phyloP scores from a whole-genome alignment of 1,284 basidiomycete species.

The Ustilago cynodontis region DNA sequence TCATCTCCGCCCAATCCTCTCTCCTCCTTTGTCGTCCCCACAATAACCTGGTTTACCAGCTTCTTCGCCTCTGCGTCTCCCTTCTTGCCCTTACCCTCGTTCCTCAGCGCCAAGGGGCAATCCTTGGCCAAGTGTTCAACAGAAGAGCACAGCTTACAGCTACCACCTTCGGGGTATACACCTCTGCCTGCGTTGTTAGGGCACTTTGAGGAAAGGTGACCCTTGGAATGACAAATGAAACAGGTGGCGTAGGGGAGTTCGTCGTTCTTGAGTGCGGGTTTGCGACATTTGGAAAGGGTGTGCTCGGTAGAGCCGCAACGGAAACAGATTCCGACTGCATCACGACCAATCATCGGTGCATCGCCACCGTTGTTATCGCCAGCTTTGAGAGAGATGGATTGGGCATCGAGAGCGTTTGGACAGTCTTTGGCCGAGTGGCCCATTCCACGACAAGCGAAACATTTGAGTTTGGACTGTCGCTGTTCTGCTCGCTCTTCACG shows the following conservation, averaged over 20 bases:
- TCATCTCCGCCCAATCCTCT: slow-evolving; percentile 82
- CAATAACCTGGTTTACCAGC: slow-evolving; percentile 32
- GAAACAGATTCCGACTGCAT: slow-evolving; percentile 62
- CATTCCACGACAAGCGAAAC: slow-evolving; percentile 86
- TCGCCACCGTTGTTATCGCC: slow-evolving; percentile 12
- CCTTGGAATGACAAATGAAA: slow-evolving; percentile 82
- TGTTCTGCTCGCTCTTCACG: slow-evolving; percentile 78
- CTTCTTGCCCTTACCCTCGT: slow-evolving; percentile 28
- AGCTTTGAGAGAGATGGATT: slow-evolving; percentile 38
- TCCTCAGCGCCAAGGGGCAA: slow-evolving; percentile 78
- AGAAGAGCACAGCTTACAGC: slow-evolving; percentile 88
- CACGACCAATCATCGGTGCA: slow-evolving; percentile 64
- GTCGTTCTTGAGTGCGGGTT: slow-evolving; percentile 73
- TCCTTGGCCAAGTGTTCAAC: slow-evolving; percentile 87
- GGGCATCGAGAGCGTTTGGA: slow-evolving; percentile 69
- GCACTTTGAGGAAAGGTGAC: slow-evolving; percentile 85
- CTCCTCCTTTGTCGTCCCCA: slow-evolving; percentile 71
- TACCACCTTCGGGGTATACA: slow-evolving; percentile 91
- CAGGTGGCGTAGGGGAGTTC: slow-evolving; percentile 88
- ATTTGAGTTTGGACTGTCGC: slow-evolving; percentile 77
- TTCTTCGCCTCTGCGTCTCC: slow-evolving; percentile 28
- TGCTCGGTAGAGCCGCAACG: slow-evolving; percentile 88
- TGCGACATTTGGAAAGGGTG: slow-evolving; percentile 81
- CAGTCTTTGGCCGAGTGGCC: slow-evolving; percentile 89
- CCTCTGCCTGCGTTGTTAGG: slow-evolving; percentile 83